Evolutionary conservation across 192 early-diverging fungal species (phyloP), one percentile per base, ranked within the genome.

Genomic region (Coemansia sp.): DNA sequence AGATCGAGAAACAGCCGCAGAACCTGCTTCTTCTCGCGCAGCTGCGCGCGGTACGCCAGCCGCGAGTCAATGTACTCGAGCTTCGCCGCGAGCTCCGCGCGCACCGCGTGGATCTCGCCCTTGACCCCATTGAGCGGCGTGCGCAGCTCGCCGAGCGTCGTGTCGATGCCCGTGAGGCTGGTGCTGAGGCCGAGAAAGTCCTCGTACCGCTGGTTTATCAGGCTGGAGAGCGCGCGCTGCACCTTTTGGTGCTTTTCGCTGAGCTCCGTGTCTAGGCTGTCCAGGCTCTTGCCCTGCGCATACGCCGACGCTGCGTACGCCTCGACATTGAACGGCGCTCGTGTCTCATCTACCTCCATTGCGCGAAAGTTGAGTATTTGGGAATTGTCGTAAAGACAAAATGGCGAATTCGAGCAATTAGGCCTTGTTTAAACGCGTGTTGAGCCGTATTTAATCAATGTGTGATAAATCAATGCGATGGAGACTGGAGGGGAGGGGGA

Each of bases 161-260:
- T 29, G 49, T 71, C 68, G 23, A 77, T 57, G 8, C 69, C 74
- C 3, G 60, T 51, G 10, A 77, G 49, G 10, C 65, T 67, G 6
- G 69, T 71, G 65, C 64, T 67, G 22, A 77, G 65, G 0, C 60
- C 64, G 6, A 77, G 57, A 58, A 77, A 71, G 57, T 77, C 74
- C 32, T 67, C 64, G 54, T 77, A 71, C 14, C 65, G 60, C 12
- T 54, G 14, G 56, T 62, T 56, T 42, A 77, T 71, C 7, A 77
- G 61, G 43, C 47, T 51, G 29, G 64, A 53, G 16, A 77, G 58
- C 49, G 67, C 56, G 16, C 43, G 50, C 1, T 64, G 68, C 6
- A 67, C 38, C 14, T 40, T 24, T 6, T 38, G 54, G 6, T 64
- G 60, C 42, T 58, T 54, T n/a, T 30, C 25, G 28, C 56, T 56